Base-by-base conservation (phyloP, 768 basidiomycete genomes). In the Trametes sanguinea region DNA sequence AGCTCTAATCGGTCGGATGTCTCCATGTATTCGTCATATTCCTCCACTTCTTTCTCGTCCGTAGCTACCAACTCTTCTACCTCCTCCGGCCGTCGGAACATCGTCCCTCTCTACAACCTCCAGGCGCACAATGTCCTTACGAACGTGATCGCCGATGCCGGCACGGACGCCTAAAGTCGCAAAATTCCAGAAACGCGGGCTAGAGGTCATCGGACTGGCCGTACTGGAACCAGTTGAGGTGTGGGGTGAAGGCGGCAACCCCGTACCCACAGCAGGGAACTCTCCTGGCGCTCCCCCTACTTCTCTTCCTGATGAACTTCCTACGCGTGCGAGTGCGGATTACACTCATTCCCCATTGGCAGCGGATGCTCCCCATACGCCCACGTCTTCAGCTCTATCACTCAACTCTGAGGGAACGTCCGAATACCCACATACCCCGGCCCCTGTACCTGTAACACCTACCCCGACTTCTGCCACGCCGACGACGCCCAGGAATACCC, bases 41-140 rank as follows among this genome's bases (percentile, higher is more conserved):
- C 87, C 2, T 75, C 79, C 43, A 71, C 80, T 27, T 80, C 81
- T 7, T 62, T 74, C 50, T 65, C 75, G 16, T 75, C 75, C 10
- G 60, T 67, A 10, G 60, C 73, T 29, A 78, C 81, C 17, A 74
- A 79, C 1, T 72, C 81, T 4, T 81, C 83, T 0, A 71, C 76
- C n/a, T 64, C 77, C 9, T 76, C 78, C 10, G 78, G 78, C 32
- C 80, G 89, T n/a, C 82, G 90, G 61, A 86, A 83, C 72, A 94
- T 94, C 69, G 86, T 94, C 58, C 92, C 93, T 0, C 77, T 95
- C 2, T 93, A 94, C 75, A 94, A 94, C 69, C 81, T 95, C 22
- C 88, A 90, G 61, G 92, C 92, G 0, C 93, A 95, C 73, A 89
- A 92, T 64, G 89, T 95, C 52, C 81, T 94, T 81, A 87, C 91